phyloP scores from a whole-genome alignment of 2,329 filamentous ascomycete genomes.

The Xylariales sp. region DNA sequence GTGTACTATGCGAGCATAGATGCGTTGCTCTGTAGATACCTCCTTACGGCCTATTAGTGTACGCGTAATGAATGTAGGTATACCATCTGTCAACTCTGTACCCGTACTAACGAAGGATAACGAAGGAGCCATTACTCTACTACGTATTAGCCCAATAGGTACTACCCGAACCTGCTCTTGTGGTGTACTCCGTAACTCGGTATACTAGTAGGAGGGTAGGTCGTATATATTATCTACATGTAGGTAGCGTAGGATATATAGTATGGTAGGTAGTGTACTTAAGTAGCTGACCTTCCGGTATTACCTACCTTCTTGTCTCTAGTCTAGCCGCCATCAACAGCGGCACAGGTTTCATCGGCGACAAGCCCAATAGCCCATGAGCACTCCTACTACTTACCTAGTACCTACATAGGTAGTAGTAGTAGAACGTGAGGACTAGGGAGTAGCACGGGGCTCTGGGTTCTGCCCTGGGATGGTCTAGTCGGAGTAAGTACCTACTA shows the following conservation, averaged over 20 bases:
- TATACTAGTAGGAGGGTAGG: neutral
- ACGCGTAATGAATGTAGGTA: neutral
- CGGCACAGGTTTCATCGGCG: constrained; percentile 35
- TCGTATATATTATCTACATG: too few species aligned
- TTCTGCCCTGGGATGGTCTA: neutral
- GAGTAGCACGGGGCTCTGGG: constrained; percentile 5
- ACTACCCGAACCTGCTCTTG: neutral
- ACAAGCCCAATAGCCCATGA: constrained; percentile 4
- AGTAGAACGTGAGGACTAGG: neutral
- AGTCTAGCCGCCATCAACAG: constrained; percentile 33
- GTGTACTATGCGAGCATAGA: too few species aligned
- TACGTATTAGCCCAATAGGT: constrained; percentile 4
- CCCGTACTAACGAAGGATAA: too few species aligned
- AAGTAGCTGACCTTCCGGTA: constrained; percentile 3
- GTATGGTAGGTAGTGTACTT: neutral
- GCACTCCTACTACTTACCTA: too few species aligned
- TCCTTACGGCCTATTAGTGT: too few species aligned
- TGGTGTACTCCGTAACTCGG: too few species aligned
- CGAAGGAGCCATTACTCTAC: neutral
- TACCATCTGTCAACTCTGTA: too few species aligned
- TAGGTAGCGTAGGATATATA: neutral
- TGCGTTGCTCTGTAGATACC: too few species aligned
- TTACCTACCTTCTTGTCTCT: constrained; percentile 31
- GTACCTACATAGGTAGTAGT: too few species aligned
- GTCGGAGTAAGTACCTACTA: neutral